Evolutionary conservation across 805 yeast species (phyloP), one percentile per base, ranked within the genome.

Genomic region (Hanseniaspora singularis): DNA sequence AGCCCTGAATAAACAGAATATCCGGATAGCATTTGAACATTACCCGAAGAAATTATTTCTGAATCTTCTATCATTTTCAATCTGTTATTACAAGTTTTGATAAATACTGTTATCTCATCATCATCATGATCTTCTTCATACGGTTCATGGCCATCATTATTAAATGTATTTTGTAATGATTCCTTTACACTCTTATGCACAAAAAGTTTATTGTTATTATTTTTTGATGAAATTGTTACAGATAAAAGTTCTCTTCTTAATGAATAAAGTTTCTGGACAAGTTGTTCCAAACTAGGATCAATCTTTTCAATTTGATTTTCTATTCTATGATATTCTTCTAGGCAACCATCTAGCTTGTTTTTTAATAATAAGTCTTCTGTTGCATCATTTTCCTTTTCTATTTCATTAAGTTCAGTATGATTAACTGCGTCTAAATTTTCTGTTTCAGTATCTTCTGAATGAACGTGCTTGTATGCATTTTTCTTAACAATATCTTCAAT

Each of bases 1-100:
- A 87, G 65, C 7, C 88, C 89, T 57, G 81, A 80, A 42, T 81
- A 62, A 1, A 80, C 77, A 40, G 57, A 63, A 50, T 68, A 70
- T 18, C 73, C 72, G 46, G 63, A 46, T 57, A 59, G 45, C 64
- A 66, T 55, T 58, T 60, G 42, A 12, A 55, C 53, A 27, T 49
- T 37, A 18, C 54, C 55, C 30, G 52, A 51, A 2, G 59, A 48
- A 10, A 54, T 37, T 15, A 50, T 34, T 31, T 55, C 49, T 10
- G 49, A 52, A 4, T 53, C 49, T 14, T 47, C 51, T 22, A 51
- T 50, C n/a, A 20, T 33, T 40, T 20, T 24, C 33, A 51, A 42
- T 30, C 33, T 32, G 48, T 46, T 19, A 27, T 33, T 6, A 38
- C 46, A 37, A 48, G 30, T 4, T 53, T 50, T n/a, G 33, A 43